A percentile compares a stretch with the other conserved stretches of the same genome.
Conservation (phyloP, 2,329 filamentous ascomycete species). For the Epichloe baconii region DNA sequence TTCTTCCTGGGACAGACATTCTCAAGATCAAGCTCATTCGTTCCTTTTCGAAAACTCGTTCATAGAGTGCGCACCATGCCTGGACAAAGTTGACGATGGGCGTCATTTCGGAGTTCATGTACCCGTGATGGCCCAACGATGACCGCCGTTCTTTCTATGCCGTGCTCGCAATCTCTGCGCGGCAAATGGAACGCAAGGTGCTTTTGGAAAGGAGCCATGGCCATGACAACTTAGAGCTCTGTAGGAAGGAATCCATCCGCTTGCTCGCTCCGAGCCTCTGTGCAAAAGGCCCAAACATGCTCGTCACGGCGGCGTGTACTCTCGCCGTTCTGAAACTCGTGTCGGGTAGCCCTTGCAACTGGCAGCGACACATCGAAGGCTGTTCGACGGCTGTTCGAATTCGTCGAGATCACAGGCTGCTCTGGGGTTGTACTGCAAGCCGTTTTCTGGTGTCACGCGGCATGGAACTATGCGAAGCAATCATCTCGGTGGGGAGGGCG, state of each 20-base stretch:
- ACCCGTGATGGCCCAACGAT: conserved; percentile 32
- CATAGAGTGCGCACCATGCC: conserved; percentile 31
- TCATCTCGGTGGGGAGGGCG: too few species aligned
- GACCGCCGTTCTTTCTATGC: conserved; percentile 32
- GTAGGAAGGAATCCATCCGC: conserved; percentile 35
- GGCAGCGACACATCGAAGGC: too few species aligned
- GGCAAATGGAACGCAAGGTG: conserved; percentile 36
- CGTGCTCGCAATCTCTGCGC: conserved; percentile 38
- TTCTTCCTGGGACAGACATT: conserved; percentile 15
- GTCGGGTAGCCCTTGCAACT: too few species aligned
- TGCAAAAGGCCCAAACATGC: conserved; percentile 29
- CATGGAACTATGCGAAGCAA: too few species aligned
- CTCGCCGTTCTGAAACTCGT: conserved; percentile 32
- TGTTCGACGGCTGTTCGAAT: too few species aligned
- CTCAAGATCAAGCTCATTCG: conserved; percentile 13
- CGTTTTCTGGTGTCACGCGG: too few species aligned
- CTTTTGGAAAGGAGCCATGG: conserved; percentile 27
- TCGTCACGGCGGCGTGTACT: conserved; percentile 34
- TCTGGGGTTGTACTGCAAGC: too few species aligned
- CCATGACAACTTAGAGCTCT: conserved; percentile 37
- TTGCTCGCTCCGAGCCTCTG: conserved; percentile 28
- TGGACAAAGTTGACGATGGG: conserved; percentile 43
- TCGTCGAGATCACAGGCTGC: too few species aligned
- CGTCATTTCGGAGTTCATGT: conserved; percentile 39
- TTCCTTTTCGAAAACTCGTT: conserved; percentile 35